Evolutionary conservation across 768 basidiomycete genomes (phyloP).

Genomic region (Suillus subalutaceus): DNA sequence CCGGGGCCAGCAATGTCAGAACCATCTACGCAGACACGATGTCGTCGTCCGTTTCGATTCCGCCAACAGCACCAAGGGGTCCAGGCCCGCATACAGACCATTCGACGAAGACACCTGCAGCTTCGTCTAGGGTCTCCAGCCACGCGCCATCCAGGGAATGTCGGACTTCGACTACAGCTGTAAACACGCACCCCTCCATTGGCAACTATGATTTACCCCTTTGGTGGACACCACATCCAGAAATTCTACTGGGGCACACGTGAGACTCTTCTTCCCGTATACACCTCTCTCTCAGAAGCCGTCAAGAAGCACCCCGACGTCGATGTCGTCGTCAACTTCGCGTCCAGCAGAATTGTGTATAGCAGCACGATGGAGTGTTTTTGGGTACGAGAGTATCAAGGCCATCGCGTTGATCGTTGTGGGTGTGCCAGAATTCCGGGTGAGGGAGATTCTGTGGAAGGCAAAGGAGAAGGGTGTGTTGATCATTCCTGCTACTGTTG

Average conservation of each 20-base stretch:
- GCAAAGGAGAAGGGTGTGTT: constrained; percentile 85
- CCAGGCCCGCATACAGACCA: constrained; percentile 82
- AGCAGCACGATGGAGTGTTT: constrained; percentile 92
- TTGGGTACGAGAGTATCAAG: constrained; percentile 50
- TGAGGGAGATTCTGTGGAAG: constrained; percentile 91
- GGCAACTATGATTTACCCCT: constrained; percentile 99
- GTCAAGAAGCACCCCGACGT: constrained; percentile 94
- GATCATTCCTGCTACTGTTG: constrained; percentile 96
- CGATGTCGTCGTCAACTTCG: constrained; percentile 98
- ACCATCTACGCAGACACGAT: constrained; percentile 77
- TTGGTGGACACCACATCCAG: constrained; percentile 99
- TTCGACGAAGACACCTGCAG: constrained; percentile 94
- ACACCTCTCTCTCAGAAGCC: constrained; percentile 89
- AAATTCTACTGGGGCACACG: constrained; percentile 99
- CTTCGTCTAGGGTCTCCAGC: constrained; percentile 98
- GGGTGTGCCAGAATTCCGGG: constrained; percentile 95
- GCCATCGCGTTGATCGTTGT: constrained; percentile 94
- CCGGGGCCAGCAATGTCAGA: constrained; percentile 56
- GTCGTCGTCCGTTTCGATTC: constrained; percentile 87
- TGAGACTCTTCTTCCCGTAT: constrained; percentile 97
- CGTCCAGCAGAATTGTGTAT: constrained; percentile 91
- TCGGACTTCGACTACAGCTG: constrained; percentile 97
- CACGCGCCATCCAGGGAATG: constrained; percentile 97
- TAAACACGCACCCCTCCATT: constrained; percentile 71
- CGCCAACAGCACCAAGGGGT: constrained; percentile 33